These are phyloP conservation scores for Solanum tacnaense DNA, from an alignment of 257 asterid genomes.

Conservation along the genomic window DNA sequence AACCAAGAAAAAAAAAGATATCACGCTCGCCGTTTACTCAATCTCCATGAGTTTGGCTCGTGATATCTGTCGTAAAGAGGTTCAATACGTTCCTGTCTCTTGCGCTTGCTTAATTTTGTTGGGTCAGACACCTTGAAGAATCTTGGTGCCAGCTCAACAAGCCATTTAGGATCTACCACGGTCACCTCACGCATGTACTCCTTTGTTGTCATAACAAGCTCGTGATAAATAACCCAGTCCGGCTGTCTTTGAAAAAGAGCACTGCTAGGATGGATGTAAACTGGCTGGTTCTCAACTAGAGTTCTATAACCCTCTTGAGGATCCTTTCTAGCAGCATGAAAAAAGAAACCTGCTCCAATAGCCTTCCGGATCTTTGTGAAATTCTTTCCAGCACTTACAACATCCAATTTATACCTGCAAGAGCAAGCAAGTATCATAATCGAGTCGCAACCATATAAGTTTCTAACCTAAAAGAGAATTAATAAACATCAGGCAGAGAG, in stretches of 20 bases:
- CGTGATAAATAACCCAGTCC: constrained; percentile 94
- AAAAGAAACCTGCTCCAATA: constrained; percentile 85
- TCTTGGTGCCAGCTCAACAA: constrained; percentile 92
- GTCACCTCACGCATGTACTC: constrained; percentile 97
- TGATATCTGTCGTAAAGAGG: constrained; percentile 90
- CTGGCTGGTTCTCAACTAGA: constrained; percentile 85
- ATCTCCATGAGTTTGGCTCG: constrained; percentile 94
- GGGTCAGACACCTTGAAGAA: constrained; percentile 87
- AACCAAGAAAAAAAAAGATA: not conserved
- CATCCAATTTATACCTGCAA: constrained; percentile 74
- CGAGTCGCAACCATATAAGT: not conserved
- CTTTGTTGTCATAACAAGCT: constrained; percentile 88
- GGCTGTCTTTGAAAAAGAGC: constrained; percentile 91
- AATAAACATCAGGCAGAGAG: not conserved
- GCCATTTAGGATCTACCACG: constrained; percentile 89
- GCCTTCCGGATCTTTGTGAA: constrained; percentile 83
- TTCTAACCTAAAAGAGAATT: not conserved
- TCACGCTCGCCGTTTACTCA: constrained; percentile 89
- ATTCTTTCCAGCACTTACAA: constrained; percentile 77
- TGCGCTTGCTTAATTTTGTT: constrained; percentile 91
- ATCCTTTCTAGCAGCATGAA: constrained; percentile 86
- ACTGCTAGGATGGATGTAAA: constrained; percentile 93
- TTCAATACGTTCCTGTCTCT: constrained; percentile 92
- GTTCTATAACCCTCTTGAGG: constrained; percentile 90
- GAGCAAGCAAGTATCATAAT: not conserved